A percentile compares a stretch with the other conserved stretches of the same genome.
These are phyloP conservation scores for Lepidium africanum DNA, from an alignment of 345 rosid genomes.

Conservation along the genomic window DNA sequence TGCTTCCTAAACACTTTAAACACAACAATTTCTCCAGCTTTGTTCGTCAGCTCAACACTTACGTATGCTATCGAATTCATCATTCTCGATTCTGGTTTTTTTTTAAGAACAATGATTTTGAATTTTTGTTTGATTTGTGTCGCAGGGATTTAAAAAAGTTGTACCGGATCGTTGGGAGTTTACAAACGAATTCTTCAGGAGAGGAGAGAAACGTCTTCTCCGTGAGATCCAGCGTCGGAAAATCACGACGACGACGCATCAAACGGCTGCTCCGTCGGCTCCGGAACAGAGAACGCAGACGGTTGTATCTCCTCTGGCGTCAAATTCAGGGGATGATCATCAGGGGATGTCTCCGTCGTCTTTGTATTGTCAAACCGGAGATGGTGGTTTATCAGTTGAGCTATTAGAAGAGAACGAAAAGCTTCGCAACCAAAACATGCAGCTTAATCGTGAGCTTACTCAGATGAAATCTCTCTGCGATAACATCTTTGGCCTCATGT, in stretches of 20 bases:
- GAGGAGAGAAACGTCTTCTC: conserved; percentile 64
- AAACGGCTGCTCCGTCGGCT: conserved; percentile 1
- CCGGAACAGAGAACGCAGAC: conserved; percentile 25
- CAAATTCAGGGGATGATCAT: conserved; percentile 49
- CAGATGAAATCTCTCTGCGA: conserved; percentile 62
- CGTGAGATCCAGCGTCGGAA: conserved; percentile 85
- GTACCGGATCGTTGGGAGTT: conserved; percentile 98
- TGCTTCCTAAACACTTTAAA: conserved; percentile 81
- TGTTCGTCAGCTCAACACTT: conserved; percentile 92
- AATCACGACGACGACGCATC: conserved; percentile 18
- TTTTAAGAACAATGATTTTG: background rate
- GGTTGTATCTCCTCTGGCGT: conserved; percentile 31
- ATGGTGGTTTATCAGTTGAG: conserved; percentile 34
- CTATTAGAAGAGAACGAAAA: conserved; percentile 70
- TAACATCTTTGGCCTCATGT: conserved; percentile 47
- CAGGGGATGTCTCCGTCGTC: conserved; percentile 52
- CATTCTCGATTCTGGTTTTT: background rate
- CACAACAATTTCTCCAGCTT: conserved; percentile 93
- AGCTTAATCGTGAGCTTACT: conserved; percentile 53
- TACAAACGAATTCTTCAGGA: conserved; percentile 64
- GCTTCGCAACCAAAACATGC: conserved; percentile 57
- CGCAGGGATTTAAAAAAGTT: conserved; percentile 73
- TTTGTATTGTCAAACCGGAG: conserved; percentile 23
- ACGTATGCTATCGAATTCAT: conserved; percentile 31
- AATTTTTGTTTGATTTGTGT: background rate